These are phyloP conservation scores for Litchi chinensis DNA, from an alignment of 345 rosid species.

Conservation along the genomic window DNA sequence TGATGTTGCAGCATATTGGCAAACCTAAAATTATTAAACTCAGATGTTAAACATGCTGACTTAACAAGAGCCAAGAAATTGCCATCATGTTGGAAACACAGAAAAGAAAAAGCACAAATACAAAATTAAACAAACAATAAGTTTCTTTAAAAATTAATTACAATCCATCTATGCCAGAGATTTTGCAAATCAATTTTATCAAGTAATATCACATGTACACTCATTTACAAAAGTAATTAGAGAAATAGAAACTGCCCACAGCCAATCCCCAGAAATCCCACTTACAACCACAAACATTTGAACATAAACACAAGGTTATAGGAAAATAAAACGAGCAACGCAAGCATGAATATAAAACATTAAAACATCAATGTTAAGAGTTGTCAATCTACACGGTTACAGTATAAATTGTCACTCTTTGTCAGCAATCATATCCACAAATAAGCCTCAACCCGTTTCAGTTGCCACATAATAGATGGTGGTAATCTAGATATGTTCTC, in stretches of 20 bases:
- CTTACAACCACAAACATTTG: not conserved
- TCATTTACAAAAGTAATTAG: not conserved
- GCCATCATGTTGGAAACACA: not conserved
- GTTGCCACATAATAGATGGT: not conserved
- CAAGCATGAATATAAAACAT: not conserved
- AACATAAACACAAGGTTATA: not conserved
- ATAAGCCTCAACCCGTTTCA: not conserved
- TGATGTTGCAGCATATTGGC: slow-evolving; percentile 68
- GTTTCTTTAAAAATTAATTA: not conserved
- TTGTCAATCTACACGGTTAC: not conserved
- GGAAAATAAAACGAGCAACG: not conserved
- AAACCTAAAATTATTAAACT: slow-evolving; percentile 47
- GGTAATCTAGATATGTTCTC: not conserved
- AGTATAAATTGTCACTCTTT: not conserved
- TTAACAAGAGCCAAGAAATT: not conserved
- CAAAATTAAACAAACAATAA: not conserved
- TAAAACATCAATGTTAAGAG: not conserved
- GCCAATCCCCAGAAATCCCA: not conserved
- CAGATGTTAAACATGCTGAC: slow-evolving; percentile 13
- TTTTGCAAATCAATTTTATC: not conserved
- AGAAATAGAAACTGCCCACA: too few relatives aligned
- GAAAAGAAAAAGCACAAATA: not conserved
- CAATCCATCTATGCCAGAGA: not conserved
- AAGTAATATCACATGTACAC: not conserved
- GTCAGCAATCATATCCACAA: not conserved